Percentiles rank a stretch among this genome's conserved stretches.
phyloP scores from a whole-genome alignment of 1,284 basidiomycete genomes.

The Tetrapyrgos nigripes region DNA sequence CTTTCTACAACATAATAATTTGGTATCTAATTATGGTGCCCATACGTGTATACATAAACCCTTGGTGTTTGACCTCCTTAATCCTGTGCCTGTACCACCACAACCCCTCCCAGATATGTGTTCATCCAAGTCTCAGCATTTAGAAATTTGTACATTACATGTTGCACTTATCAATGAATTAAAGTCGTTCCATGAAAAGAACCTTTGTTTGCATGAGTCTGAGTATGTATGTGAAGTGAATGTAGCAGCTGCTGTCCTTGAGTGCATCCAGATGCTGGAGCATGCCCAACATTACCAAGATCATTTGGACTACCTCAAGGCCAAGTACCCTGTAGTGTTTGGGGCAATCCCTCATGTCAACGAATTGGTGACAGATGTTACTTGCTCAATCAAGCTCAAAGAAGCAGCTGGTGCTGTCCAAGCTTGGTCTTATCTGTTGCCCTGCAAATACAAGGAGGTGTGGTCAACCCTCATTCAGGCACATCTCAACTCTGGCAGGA shows the following conservation, averaged over 20 bases:
- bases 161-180: not conserved
- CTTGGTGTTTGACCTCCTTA: slow-evolving; percentile 27
- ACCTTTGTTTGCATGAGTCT: not conserved
- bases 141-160: not conserved
- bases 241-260: slow-evolving; percentile 15
- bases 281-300: slow-evolving; percentile 1
- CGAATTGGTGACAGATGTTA: not conserved
- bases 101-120: not conserved
- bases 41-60: slow-evolving; percentile 25
- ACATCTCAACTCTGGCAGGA: slow-evolving; percentile 31
- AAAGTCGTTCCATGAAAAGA: not conserved
- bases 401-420: slow-evolving; percentile 21
- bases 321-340: slow-evolving; percentile 18
- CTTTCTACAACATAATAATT: slow-evolving; percentile 26
- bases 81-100: slow-evolving; percentile 8
- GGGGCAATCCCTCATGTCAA: slow-evolving; percentile 4
- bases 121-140: not conserved
- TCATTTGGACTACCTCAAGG: slow-evolving; percentile 17
- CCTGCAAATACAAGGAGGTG: too few relatives aligned
- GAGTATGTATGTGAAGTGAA: not conserved
- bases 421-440: slow-evolving; percentile 37
- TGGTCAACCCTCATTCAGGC: slow-evolving; percentile 32
- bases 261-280: slow-evolving; percentile 19
- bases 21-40: slow-evolving; percentile 27
- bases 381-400: slow-evolving; percentile 28